These are phyloP conservation scores for Castanea sativa DNA, from an alignment of 306 rosid genomes.

Conservation along the genomic window DNA sequence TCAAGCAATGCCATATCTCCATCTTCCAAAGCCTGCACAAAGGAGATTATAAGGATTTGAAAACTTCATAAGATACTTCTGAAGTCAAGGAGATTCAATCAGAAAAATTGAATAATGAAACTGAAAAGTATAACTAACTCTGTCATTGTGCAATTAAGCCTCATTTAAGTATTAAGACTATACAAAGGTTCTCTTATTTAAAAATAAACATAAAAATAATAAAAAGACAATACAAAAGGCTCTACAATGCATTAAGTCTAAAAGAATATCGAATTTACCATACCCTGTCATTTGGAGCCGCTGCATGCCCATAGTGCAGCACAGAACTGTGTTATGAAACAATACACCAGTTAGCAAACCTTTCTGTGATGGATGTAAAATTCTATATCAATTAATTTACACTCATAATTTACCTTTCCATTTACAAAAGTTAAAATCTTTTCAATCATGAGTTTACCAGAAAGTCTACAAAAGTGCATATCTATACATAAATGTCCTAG, in stretches of 20 bases:
- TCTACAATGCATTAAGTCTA: background rate
- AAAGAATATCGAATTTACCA: background rate
- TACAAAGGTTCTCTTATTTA: background rate
- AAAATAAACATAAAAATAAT: too few species aligned
- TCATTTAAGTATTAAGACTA: background rate
- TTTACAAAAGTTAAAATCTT: background rate
- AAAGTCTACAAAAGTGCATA: background rate
- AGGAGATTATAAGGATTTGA: background rate
- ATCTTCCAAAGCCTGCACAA: slow-evolving; percentile 71
- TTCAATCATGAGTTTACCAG: background rate
- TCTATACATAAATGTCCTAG: background rate
- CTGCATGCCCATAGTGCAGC: slow-evolving; percentile 95
- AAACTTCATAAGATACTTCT: background rate
- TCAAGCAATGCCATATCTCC: slow-evolving; percentile 94
- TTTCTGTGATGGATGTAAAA: slow-evolving; percentile 6
- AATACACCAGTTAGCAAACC: slow-evolving; percentile 16
- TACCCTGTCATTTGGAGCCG: slow-evolving; percentile 94
- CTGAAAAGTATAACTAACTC: background rate
- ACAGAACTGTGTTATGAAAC: slow-evolving; percentile 63
- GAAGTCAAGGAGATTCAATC: background rate
- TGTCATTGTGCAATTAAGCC: background rate
- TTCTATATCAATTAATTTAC: background rate
- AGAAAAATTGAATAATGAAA: background rate
- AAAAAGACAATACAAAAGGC: background rate
- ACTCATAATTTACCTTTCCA: background rate